Evolutionary conservation across 1,284 basidiomycete genomes (phyloP).

Genomic region (Apiotrichum brassicae): DNA sequence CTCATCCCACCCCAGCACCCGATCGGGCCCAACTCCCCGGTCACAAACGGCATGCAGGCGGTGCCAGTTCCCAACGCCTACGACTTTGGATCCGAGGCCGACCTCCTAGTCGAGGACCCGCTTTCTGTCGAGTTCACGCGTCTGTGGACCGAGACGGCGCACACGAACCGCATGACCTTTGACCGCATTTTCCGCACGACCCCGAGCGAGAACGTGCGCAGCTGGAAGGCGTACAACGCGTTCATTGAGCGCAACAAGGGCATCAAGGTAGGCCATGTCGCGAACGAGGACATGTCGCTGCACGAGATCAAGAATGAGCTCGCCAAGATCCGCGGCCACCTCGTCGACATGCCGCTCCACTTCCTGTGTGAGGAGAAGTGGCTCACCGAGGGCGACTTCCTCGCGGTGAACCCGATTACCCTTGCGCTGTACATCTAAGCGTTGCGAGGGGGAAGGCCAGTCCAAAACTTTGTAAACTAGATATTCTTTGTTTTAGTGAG

Average conservation of each 20-base stretch:
- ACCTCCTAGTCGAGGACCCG: conserved; percentile 71
- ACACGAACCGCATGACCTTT: conserved; percentile 69
- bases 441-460: no score
- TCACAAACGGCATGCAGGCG: conserved; percentile 61
- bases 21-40: conserved; percentile 47
- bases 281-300: conserved; percentile 56
- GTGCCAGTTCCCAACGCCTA: conserved; percentile 65
- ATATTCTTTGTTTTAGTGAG: no score
- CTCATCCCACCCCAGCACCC: conserved; percentile 52
- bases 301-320: conserved; percentile 67
- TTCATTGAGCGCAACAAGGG: conserved; percentile 38
- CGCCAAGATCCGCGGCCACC: conserved; percentile 54
- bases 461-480: no score
- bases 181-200: conserved; percentile 48
- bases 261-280: conserved; percentile 68
- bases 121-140: conserved; percentile 57
- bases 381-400: conserved; percentile 36
- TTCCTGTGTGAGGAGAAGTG: conserved; percentile 34
- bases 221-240: conserved; percentile 71
- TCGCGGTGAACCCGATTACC: conserved; percentile 38
- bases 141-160: conserved; percentile 67
- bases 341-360: conserved; percentile 50
- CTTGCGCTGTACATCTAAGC: conserved; percentile 38
- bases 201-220: conserved; percentile 70
- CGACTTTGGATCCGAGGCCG: conserved; percentile 57